A percentile compares a stretch with the other conserved stretches of the same genome.
phyloP scores from a whole-genome alignment of 2,329 filamentous ascomycete species.

The Pezicula neosporulosa region DNA sequence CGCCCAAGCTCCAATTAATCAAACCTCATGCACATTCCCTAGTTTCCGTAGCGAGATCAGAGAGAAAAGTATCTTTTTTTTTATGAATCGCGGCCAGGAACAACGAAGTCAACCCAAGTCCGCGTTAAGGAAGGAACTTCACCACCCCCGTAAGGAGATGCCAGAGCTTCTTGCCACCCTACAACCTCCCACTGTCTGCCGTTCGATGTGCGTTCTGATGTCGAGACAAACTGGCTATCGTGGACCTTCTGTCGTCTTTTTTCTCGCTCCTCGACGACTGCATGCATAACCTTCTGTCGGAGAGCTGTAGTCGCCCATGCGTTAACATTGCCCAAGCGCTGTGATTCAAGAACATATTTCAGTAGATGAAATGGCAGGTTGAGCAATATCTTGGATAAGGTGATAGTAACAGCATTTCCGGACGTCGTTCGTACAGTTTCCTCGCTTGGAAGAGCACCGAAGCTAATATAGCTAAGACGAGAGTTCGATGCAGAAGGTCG shows the following conservation, averaged over 20 bases:
- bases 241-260: constrained; percentile 38
- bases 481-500: constrained; percentile 36
- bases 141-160: constrained; percentile 16
- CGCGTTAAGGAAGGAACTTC: constrained; percentile 18
- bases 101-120: constrained; percentile 23
- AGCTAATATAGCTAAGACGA: constrained; percentile 62
- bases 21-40: constrained; percentile 8
- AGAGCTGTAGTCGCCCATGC: constrained; percentile 45
- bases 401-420: constrained; percentile 30
- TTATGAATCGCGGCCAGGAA: constrained; percentile 3
- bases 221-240: constrained; percentile 17
- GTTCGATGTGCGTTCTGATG: constrained; percentile 22
- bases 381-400: constrained; percentile 64
- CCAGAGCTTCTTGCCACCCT: constrained; percentile 29
- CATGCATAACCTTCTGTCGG: constrained; percentile 44
- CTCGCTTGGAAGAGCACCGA: constrained; percentile 56
- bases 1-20: not conserved
- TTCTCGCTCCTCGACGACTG: constrained; percentile 55
- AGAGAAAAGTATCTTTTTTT: not conserved
- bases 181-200: constrained; percentile 26
- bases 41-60: not conserved
- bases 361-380: constrained; percentile 68
- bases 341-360: constrained; percentile 62
- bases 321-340: constrained; percentile 46
- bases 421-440: constrained; percentile 28